Percentiles rank a stretch among this genome's conserved stretches.
phyloP scores from a whole-genome alignment of 257 asterid genomes.

The Penstemon davidsonii region DNA sequence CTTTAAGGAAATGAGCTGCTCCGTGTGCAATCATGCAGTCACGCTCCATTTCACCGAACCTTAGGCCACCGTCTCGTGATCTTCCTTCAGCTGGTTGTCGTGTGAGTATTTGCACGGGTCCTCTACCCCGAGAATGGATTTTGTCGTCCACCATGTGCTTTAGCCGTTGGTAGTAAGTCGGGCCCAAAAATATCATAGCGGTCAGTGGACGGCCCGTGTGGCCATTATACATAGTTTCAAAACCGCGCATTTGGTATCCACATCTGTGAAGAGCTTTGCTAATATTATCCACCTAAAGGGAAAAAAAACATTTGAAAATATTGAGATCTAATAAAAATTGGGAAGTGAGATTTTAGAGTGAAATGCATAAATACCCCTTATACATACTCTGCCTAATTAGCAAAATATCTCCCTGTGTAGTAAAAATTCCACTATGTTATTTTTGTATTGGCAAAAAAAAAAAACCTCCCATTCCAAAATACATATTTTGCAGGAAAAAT shows the following conservation, averaged over 20 bases:
- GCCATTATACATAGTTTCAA: conserved; percentile 76
- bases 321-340: no score
- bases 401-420: conserved; percentile 35
- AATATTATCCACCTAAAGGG: conserved; percentile 32
- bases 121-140: conserved; percentile 77
- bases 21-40: conserved; percentile 93
- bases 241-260: conserved; percentile 83
- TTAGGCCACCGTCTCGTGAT: conserved; percentile 74
- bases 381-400: no score
- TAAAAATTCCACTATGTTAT: no score
- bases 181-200: conserved; percentile 81
- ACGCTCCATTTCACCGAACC: conserved; percentile 91
- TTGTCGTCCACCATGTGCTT: conserved; percentile 95
- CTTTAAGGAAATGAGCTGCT: conserved; percentile 77
- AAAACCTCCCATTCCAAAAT: no score
- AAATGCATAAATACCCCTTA: no score
- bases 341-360: no score
- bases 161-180: conserved; percentile 91
- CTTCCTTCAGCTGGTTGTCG: conserved; percentile 86
- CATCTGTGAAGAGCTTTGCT: conserved; percentile 42
- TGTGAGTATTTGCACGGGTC: conserved; percentile 77
- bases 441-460: no score
- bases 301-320: conserved; percentile 41
- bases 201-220: conserved; percentile 66
- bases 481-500: no score